phyloP scores from a whole-genome alignment of 352 stramenopile species.

The Phytophthora vignae region DNA sequence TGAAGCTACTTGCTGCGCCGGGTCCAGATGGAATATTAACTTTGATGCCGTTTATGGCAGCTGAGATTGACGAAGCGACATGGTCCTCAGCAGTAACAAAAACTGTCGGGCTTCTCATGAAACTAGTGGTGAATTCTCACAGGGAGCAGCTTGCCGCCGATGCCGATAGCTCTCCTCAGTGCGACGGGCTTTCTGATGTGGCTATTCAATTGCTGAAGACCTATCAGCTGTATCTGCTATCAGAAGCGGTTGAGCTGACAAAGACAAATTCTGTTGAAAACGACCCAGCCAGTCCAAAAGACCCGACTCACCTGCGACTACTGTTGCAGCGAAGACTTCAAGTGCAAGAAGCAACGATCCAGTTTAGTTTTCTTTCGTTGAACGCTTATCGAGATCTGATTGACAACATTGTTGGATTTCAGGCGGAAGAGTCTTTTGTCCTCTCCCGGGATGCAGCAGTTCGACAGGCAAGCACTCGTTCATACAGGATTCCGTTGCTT shows the following conservation, averaged over 20 bases:
- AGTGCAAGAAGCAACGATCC: constrained; percentile 74
- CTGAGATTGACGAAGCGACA: constrained; percentile 11
- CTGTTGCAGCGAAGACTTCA: constrained; percentile 42
- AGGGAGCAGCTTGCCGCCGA: constrained; percentile 20
- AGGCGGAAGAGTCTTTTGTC: constrained; percentile 62
- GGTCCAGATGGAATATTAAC: constrained; percentile 74
- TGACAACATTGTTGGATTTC: constrained; percentile 51
- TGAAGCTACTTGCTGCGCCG: constrained; percentile 62
- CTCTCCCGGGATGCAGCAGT: constrained; percentile 30
- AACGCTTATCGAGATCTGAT: constrained; percentile 65
- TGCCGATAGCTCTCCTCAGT: constrained; percentile 3
- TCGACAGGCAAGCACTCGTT: constrained; percentile 46
- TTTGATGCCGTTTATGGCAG: constrained; percentile 57
- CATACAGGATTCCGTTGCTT: constrained; percentile 59
- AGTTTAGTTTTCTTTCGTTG: constrained; percentile 73
- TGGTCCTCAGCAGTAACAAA: constrained; percentile 45
- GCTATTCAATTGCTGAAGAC: constrained; percentile 69
- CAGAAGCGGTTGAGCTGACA: constrained; percentile 75
- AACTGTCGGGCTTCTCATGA: constrained; percentile 49
- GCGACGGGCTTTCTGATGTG: constrained; percentile 38
- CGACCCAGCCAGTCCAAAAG: constrained; percentile 1
- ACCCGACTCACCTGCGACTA: constrained; percentile 19
- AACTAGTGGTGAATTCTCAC: constrained; percentile 42
- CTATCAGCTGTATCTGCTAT: constrained; percentile 82
- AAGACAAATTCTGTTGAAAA: constrained; percentile 41